Evolutionary conservation across 2,329 filamentous ascomycete genomes (phyloP), one percentile per base, ranked within the genome.

Genomic region (Clarireedia hainanense): DNA sequence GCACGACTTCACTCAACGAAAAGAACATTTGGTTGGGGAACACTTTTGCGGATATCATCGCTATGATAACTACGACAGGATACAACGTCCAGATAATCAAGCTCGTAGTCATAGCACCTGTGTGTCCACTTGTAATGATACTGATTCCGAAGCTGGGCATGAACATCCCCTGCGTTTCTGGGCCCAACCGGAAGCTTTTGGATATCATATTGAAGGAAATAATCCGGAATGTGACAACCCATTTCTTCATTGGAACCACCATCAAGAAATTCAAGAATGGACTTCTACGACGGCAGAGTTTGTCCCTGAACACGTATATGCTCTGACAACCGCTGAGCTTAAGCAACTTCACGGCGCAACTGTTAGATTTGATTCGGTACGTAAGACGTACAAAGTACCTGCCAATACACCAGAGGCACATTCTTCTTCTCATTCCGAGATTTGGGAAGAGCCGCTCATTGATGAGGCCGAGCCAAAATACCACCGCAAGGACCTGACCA

Each of bases 191-290:
- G 24, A 30, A 5, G 20, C 20, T 2, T 47, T 47, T 27, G 43
- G 23, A 12, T 27, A 47, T 24, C 20, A 26, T 1, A 69, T 55
- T 68, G 57, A 64, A 34, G 52, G 47, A 5, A 50, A 55, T 4
- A 50, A 50, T 17, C 46, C 52, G 1, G 47, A 43, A 5, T 40
- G 15, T 6, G 52, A 37, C 42, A 50, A 50, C 30, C 52, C 52
- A 4, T 55, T 50, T 55, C 12, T 50, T 12, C 24, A 23, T 12
- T 55, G 34, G 24, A 37, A 55, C 27, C 52, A 37, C 2, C 36
- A 26, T 42, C 46, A 20, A 36, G 52, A 55, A 27, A 43, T 50
- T 12, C 40, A 39, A 24, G 37, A 55, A 47, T 50, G 52, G 52
- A 40, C 40, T 23, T 12, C 34, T 15, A 30, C 17, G 2, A 50